phyloP scores from a whole-genome alignment of 768 basidiomycete genomes.

The Agaricus blazei region DNA sequence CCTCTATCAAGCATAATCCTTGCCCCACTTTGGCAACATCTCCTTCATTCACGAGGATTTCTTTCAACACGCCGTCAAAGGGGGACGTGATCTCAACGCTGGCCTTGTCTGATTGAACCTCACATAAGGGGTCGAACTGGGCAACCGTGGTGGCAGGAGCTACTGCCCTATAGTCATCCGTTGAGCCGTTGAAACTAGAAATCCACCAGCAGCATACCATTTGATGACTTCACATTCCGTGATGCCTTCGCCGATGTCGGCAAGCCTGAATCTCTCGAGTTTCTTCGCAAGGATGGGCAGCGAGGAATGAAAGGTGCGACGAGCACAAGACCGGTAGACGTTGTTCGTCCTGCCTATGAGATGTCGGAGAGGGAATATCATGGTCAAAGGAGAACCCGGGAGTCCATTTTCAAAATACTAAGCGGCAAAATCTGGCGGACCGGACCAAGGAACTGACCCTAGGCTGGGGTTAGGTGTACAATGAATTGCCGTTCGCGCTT shows the following conservation, averaged over 20 bases:
- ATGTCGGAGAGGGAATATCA: slow-evolving; percentile 10
- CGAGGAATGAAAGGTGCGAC: slow-evolving; percentile 1
- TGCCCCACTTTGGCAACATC: slow-evolving; percentile 80
- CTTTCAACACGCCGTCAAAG: slow-evolving; percentile 69
- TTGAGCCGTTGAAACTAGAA: neutral
- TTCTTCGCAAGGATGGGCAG: slow-evolving; percentile 4
- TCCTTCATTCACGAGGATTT: slow-evolving; percentile 74
- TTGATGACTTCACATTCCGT: slow-evolving; percentile 87
- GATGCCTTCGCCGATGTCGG: slow-evolving; percentile 88
- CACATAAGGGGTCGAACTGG: slow-evolving; percentile 72
- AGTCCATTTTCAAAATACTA: neutral
- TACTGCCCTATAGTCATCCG: slow-evolving; percentile 48
- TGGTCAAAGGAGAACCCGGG: neutral
- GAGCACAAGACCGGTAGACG: slow-evolving; percentile 1
- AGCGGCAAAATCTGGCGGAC: neutral
- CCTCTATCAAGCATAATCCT: slow-evolving; percentile 75
- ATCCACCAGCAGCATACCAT: slow-evolving; percentile 45
- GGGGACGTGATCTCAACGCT: slow-evolving; percentile 89
- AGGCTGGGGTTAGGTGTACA: slow-evolving; percentile 6
- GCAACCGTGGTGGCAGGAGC: slow-evolving; percentile 44
- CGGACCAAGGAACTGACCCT: slow-evolving; percentile 10
- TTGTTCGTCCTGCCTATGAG: slow-evolving; percentile 2
- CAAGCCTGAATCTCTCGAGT: slow-evolving; percentile 61
- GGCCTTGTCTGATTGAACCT: slow-evolving; percentile 88
- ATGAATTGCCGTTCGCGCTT: too few species aligned